Conservation (phyloP, 192 early-diverging fungal species). For the Chytriomyces hyalinus region DNA sequence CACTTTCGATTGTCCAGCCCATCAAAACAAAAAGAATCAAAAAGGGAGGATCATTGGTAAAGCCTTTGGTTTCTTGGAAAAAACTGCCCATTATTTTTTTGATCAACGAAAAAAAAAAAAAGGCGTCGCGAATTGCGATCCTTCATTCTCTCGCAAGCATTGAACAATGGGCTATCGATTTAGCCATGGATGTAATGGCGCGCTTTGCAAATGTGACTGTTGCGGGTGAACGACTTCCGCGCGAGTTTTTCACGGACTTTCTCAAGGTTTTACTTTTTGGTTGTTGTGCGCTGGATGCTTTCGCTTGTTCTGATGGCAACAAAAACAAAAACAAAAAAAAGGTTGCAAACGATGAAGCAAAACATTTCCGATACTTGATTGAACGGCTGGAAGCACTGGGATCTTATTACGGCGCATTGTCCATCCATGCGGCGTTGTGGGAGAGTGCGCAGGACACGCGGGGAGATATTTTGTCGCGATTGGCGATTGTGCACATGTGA, state of each 20-base stretch:
- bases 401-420: slow-evolving; percentile 58
- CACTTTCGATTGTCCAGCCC: slow-evolving; percentile 47
- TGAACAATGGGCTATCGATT: slow-evolving; percentile 75
- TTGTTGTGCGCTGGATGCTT: too few relatives aligned
- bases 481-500: slow-evolving; percentile 69
- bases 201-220: slow-evolving; percentile 48
- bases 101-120: background rate
- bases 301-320: too few relatives aligned
- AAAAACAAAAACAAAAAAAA: slow-evolving; percentile 33
- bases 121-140: slow-evolving; percentile 61
- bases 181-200: slow-evolving; percentile 69
- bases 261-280: background rate
- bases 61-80: background rate
- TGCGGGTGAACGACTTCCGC: slow-evolving; percentile 17
- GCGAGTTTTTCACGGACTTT: slow-evolving; percentile 49
- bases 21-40: slow-evolving; percentile 50
- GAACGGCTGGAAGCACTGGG: slow-evolving; percentile 57
- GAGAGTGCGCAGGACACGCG: slow-evolving; percentile 65
- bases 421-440: slow-evolving; percentile 68
- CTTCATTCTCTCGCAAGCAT: slow-evolving; percentile 68
- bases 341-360: slow-evolving; percentile 70
- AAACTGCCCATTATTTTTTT: slow-evolving; percentile 23
- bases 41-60: slow-evolving; percentile 55
- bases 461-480: slow-evolving; percentile 50
- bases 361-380: slow-evolving; percentile 62